Base-by-base conservation (phyloP, 148 eudicot species). In the Simmondsia chinensis region DNA sequence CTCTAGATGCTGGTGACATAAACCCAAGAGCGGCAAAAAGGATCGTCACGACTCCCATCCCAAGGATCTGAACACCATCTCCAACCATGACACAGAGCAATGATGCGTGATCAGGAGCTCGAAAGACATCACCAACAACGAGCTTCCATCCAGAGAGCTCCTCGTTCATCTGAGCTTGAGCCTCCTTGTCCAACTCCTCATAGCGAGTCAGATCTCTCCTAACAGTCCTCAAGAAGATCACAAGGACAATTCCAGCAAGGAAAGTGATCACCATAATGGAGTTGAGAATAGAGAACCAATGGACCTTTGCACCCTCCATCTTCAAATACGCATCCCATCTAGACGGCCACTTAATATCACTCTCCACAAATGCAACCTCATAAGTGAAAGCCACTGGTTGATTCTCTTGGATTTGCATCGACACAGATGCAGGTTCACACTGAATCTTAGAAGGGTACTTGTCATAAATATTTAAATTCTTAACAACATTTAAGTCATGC, bases 301-400 rank as follows among this genome's bases (percentile, higher is more conserved):
- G 94, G 19, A 84, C 94, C 64, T 80, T 84, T 9, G 87, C 76
- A 39, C 94, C 94, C 57, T 80, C 94, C 94, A 84, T 84, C 24
- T 84, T 84, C 70, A 84, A 69, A 59, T 84, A 84, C 8, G 94
- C 88, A 39, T 84, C 94, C 88, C 94, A 84, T 54, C 94, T 84
- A n/a, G 94, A 82, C 1, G 84, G 91, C 91, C 91, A 82, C 62
- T 75, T 82, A 50, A 77, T 82, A 43, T 82, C 82, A 52, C 91
- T 82, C 54, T 71, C 76, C 34, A 71, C 81, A 60, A 82, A 82
- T 3, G 68, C 11, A 2, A 82, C 82, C 72, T 82, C 81, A 39
- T 82, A 82, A 20, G 67, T 64, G 46, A 82, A 82, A 46, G 81
- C 57, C 36, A 82, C 24, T 15, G 89, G 74, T 51, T 77, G 70